Conservation (phyloP, 208 protist genomes). For the Leishmania martiniquensis region DNA sequence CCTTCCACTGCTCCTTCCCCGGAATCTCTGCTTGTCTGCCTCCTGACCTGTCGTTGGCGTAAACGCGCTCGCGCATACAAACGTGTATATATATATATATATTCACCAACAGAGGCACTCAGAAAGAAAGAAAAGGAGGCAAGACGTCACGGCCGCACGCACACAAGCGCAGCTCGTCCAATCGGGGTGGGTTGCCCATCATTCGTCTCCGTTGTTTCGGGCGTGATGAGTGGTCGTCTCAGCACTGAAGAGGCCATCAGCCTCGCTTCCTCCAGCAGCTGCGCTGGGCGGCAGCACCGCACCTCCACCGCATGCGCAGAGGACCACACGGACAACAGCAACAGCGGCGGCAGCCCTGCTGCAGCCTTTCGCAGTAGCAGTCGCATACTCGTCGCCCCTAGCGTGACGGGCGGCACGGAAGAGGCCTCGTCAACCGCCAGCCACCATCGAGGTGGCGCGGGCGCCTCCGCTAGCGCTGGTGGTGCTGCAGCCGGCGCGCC, state of each 20-base stretch:
- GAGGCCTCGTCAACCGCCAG: too few species aligned
- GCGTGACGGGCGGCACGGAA: neutral
- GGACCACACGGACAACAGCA: slow-evolving; percentile 10
- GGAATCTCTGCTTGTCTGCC: too few species aligned
- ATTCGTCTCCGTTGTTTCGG: neutral
- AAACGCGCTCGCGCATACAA: neutral
- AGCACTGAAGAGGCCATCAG: slow-evolving; percentile 8
- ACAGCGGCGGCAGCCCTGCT: neutral
- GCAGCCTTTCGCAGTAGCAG: neutral
- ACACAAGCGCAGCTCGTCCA: too few species aligned
- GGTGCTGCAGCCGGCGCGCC: neutral
- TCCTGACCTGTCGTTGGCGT: neutral
- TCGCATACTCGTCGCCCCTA: neutral
- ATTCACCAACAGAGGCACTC: neutral
- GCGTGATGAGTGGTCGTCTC: neutral
- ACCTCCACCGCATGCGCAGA: slow-evolving; percentile 19
- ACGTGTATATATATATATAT: too few species aligned
- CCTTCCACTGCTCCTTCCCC: too few species aligned
- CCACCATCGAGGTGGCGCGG: too few species aligned
- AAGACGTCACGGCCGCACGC: too few species aligned
- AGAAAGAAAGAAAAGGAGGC: neutral
- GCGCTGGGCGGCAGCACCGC: slow-evolving; percentile 15
- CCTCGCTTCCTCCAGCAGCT: neutral
- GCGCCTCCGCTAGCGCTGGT: neutral
- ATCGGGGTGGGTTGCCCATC: too few species aligned